Conservation (phyloP, 495 filamentous ascomycete genomes). For the Podospora conica region DNA sequence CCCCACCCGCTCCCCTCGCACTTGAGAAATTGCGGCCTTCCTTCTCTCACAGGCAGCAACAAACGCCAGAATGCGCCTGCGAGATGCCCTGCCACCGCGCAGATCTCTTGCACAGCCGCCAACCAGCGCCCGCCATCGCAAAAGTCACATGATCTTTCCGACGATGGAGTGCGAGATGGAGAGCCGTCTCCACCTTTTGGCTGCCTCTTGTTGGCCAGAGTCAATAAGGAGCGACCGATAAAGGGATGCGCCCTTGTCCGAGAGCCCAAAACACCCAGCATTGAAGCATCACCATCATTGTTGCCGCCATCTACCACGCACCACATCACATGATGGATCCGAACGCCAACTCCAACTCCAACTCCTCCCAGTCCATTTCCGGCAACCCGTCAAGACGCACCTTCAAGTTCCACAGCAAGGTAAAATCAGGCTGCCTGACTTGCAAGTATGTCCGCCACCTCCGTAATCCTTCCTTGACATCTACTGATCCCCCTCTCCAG, state of each 20-base stretch:
- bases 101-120: background rate
- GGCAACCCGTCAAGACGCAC: background rate
- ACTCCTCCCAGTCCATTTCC: background rate
- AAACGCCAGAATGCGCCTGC: background rate
- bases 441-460: constrained; percentile 15
- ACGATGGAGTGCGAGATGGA: background rate
- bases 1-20: too few species aligned
- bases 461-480: constrained; percentile 5
- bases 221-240: background rate
- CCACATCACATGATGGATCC: background rate
- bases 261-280: background rate
- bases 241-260: background rate
- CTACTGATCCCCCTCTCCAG: constrained; percentile 18
- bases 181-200: background rate
- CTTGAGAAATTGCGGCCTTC: background rate
- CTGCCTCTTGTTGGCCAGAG: background rate
- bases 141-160: background rate
- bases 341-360: background rate
- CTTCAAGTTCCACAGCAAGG: constrained; percentile 10
- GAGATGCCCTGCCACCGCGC: too few species aligned
- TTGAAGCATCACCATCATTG: background rate
- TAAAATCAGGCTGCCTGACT: constrained; percentile 18
- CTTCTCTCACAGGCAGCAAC: background rate
- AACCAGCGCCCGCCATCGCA: background rate
- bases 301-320: background rate